Evolutionary conservation across 169 alveolate genomes (phyloP).

Genomic region (Cystoisospora suis): DNA sequence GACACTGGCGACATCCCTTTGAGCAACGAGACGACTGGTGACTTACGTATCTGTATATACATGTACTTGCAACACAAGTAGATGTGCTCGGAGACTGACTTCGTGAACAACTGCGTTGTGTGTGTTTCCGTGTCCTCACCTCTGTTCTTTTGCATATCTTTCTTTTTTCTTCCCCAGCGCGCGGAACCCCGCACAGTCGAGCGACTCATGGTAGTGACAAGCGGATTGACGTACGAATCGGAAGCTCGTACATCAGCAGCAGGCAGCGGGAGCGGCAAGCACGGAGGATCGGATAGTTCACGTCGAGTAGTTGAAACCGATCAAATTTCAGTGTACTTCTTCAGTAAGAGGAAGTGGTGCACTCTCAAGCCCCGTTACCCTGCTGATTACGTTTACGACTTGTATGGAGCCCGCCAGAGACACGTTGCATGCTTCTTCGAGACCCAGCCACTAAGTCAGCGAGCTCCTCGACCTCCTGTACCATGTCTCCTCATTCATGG

Average conservation of each 20-base stretch:
- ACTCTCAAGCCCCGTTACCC: conserved; percentile 62
- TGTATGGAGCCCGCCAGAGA: conserved; percentile 57
- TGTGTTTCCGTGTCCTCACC: not conserved
- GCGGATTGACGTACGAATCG: conserved; percentile 62
- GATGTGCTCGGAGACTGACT: not conserved
- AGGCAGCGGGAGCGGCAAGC: not conserved
- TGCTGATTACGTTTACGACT: conserved; percentile 63
- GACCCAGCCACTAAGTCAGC: conserved; percentile 27
- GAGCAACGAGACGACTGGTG: too few relatives aligned
- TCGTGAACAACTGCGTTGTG: not conserved
- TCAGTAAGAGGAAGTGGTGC: conserved; percentile 55
- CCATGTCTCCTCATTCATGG: conserved; percentile 65
- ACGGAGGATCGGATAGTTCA: not conserved
- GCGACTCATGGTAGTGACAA: conserved; percentile 59
- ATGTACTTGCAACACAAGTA: not conserved
- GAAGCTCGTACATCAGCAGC: conserved; percentile 34
- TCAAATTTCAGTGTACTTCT: conserved; percentile 59
- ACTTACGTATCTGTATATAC: not conserved
- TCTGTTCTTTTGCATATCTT: too few relatives aligned
- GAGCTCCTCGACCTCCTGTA: conserved; percentile 58
- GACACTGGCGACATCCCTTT: too few relatives aligned
- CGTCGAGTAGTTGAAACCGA: conserved; percentile 52
- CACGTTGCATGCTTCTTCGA: conserved; percentile 67
- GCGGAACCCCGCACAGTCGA: conserved; percentile 68
- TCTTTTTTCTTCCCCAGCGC: conserved; percentile 33